phyloP scores from a whole-genome alignment of 78 protist genomes.

The Dictyostelium purpureum region DNA sequence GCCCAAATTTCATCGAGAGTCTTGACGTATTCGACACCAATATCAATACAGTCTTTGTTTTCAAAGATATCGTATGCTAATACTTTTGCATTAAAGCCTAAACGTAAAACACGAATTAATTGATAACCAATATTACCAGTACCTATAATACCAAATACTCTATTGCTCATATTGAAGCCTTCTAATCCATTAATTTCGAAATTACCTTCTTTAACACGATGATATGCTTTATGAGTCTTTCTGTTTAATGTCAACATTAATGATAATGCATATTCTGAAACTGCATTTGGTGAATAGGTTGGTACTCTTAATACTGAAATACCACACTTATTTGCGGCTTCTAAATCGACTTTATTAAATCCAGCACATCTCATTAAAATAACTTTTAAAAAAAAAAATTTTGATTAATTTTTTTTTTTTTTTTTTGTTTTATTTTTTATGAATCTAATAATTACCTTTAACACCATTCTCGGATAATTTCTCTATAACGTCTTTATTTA shows the following conservation, averaged over 20 bases:
- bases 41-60: neutral
- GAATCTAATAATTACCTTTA: too few relatives aligned
- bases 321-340: conserved; percentile 70
- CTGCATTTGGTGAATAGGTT: conserved; percentile 91
- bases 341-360: conserved; percentile 86
- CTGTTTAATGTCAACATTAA: conserved; percentile 84
- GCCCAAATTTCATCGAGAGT: conserved; percentile 66
- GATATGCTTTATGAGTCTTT: conserved; percentile 81
- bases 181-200: conserved; percentile 82
- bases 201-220: conserved; percentile 84
- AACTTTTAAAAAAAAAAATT: too few relatives aligned
- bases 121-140: conserved; percentile 87
- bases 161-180: conserved; percentile 85
- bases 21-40: conserved; percentile 73
- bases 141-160: conserved; percentile 84
- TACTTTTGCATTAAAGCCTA: conserved; percentile 73
- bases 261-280: conserved; percentile 91
- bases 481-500: neutral
- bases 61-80: conserved; percentile 60
- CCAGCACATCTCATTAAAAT: conserved; percentile 91
- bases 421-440: too few relatives aligned
- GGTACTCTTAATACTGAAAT: conserved; percentile 89
- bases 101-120: conserved; percentile 17
- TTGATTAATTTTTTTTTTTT: neutral
- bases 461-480: neutral